Evolutionary conservation across 768 basidiomycete species (phyloP).

Genomic region (Chiua virens): DNA sequence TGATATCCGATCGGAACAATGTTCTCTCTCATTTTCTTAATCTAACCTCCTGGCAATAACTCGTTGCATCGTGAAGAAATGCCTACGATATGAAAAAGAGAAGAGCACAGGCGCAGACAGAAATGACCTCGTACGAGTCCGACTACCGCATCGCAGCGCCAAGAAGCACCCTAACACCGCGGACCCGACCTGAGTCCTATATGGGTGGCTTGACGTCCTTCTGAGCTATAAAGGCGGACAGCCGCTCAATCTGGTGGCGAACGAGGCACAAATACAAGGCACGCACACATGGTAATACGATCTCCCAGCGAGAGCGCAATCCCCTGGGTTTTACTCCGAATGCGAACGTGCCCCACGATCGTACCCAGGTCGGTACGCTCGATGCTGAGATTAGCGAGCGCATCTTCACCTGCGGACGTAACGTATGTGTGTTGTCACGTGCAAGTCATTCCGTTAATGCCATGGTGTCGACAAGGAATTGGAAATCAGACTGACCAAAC

Average conservation of each 20-base stretch:
- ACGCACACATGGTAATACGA: constrained; percentile 66
- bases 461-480: background rate
- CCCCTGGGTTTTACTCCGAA: constrained; percentile 96
- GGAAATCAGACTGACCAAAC: constrained; percentile 61
- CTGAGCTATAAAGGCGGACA: constrained; percentile 33
- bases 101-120: too few relatives aligned
- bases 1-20: too few relatives aligned
- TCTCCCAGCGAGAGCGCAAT: constrained; percentile 95
- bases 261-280: background rate
- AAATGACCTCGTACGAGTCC: too few relatives aligned
- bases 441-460: background rate
- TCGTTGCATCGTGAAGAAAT: too few relatives aligned
- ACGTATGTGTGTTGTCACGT: too few relatives aligned
- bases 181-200: constrained; percentile 2
- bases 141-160: too few relatives aligned
- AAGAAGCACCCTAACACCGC: too few relatives aligned
- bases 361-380: constrained; percentile 81
- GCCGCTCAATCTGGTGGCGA: too few relatives aligned
- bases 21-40: too few relatives aligned
- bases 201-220: constrained; percentile 38
- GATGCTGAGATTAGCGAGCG: constrained; percentile 90
- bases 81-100: too few relatives aligned
- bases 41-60: too few relatives aligned
- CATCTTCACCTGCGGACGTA: constrained; percentile 75
- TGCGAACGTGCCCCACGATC: constrained; percentile 91